phyloP scores from a whole-genome alignment of 352 stramenopile genomes.

The Phytophthora pseudosyringae region DNA sequence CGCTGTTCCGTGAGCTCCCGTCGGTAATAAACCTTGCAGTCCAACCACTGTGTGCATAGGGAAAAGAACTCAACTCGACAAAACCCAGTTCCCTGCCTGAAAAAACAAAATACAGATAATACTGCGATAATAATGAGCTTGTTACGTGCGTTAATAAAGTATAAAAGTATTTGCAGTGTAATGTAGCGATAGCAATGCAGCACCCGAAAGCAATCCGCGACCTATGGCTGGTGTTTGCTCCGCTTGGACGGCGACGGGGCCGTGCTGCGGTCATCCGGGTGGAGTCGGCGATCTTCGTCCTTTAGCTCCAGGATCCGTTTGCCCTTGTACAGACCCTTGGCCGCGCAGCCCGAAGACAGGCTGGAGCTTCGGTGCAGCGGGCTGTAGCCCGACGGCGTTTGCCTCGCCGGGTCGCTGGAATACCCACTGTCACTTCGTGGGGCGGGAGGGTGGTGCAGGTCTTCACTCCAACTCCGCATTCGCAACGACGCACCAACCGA shows the following conservation, averaged over 20 bases:
- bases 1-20: too few relatives aligned
- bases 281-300: constrained; percentile 75
- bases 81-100: too few relatives aligned
- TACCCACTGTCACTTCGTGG: constrained; percentile 41
- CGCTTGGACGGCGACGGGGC: constrained; percentile 61
- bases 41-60: too few relatives aligned
- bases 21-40: too few relatives aligned
- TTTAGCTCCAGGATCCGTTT: constrained; percentile 82
- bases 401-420: constrained; percentile 32
- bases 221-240: constrained; percentile 46
- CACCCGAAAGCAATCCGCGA: constrained; percentile 8
- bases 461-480: constrained; percentile 52
- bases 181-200: constrained; percentile 20
- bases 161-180: constrained; percentile 33
- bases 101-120: too few relatives aligned
- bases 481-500: constrained; percentile 26
- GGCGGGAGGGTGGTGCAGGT: constrained; percentile 23
- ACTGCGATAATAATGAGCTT: constrained; percentile 16
- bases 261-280: constrained; percentile 52
- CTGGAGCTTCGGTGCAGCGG: constrained; percentile 47
- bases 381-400: constrained; percentile 24
- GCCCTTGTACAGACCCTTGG: constrained; percentile 55
- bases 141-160: constrained; percentile 34
- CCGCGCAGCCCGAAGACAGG: constrained; percentile 39
- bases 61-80: neutral